Evolutionary conservation across 1,284 basidiomycete species (phyloP).

Genomic region (Schizophyllum amplum): DNA sequence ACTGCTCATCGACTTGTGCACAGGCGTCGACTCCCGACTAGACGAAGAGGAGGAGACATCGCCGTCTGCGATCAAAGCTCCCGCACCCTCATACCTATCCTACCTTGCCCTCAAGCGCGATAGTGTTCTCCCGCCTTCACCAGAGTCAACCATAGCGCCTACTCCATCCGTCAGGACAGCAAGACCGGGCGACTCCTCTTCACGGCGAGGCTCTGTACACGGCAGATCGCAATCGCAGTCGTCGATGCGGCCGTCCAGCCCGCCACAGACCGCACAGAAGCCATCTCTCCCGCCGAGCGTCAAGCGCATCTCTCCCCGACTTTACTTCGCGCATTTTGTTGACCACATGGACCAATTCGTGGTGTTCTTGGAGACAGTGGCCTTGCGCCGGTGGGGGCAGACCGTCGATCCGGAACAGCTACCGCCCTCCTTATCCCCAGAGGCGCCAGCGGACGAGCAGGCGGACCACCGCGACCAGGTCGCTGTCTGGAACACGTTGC

Average conservation of each 20-base stretch:
- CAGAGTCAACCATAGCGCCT: slow-evolving; percentile 31
- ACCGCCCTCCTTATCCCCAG: not conserved
- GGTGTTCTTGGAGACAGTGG: slow-evolving; percentile 85
- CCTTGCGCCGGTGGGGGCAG: slow-evolving; percentile 76
- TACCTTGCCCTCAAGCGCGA: slow-evolving; percentile 69
- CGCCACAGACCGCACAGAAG: slow-evolving; percentile 17
- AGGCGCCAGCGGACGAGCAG: slow-evolving; percentile 34
- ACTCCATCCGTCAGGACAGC: slow-evolving; percentile 43
- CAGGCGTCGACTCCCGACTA: slow-evolving; percentile 34
- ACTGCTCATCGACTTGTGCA: slow-evolving; percentile 86
- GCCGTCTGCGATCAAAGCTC: slow-evolving; percentile 16
- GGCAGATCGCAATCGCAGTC: slow-evolving; percentile 12
- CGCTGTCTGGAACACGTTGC: slow-evolving; percentile 92
- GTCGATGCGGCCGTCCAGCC: slow-evolving; percentile 15
- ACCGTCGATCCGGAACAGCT: slow-evolving; percentile 36
- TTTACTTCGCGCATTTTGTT: slow-evolving; percentile 93
- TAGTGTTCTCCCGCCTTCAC: slow-evolving; percentile 30
- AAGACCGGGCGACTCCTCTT: slow-evolving; percentile 29
- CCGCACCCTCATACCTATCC: slow-evolving; percentile 55
- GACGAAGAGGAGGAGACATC: slow-evolving; percentile 30
- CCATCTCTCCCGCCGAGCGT: slow-evolving; percentile 19
- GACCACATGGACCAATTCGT: slow-evolving; percentile 83
- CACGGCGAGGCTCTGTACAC: slow-evolving; percentile 28
- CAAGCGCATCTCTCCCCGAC: slow-evolving; percentile 71
- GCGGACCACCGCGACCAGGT: slow-evolving; percentile 66